Base-by-base conservation (phyloP, 345 rosid species). In the Citrus australasica region DNA sequence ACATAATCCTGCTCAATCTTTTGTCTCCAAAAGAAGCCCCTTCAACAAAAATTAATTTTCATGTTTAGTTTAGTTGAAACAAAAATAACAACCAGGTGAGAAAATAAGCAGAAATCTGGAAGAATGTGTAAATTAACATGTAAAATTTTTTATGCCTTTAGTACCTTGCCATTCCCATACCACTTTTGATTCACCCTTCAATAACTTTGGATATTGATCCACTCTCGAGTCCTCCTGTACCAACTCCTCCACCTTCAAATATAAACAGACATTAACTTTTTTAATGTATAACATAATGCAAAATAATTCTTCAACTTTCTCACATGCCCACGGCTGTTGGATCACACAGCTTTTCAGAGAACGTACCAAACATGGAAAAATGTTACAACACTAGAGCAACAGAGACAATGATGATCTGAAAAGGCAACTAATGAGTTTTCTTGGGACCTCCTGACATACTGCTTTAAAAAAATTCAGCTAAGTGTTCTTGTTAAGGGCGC, bases 151-250 rank as follows among this genome's bases (percentile, higher is more conserved):
- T 40, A 22, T 11, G 71, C 79, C 40, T 73, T 9, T 53, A 24
- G 55, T 85, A 93, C 99, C 98, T 90, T 95, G 98, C 99, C 98
- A 93, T 83, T 95, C 98, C 98, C 97, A 95, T 66, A 93, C 98
- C 67, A 91, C 98, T 81, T 87, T 95, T 59, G 94, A 88, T 85
- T 95, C 97, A 74, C 98, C 98, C 84, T 89, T 95, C 72, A 95
- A 85, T 35, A 95, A 69, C 85, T 91, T 92, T 10, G 93, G 96
- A 76, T 91, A 91, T 61, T 76, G 91, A 85, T 95, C 97, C 70
- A 92, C 88, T 78, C 98, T 93, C 67, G 98, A 91, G 83, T 95
- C 98, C 83, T 93, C 98, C 76, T 86, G 93, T 73, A 91, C 86
- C 73, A 95, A 80, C 86, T 90, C 91, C 86, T 92, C 98, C 79